Percentiles rank a stretch among this genome's conserved stretches.
Conservation (phyloP, 2,329 filamentous ascomycete genomes). For the Lachnellula arida region DNA sequence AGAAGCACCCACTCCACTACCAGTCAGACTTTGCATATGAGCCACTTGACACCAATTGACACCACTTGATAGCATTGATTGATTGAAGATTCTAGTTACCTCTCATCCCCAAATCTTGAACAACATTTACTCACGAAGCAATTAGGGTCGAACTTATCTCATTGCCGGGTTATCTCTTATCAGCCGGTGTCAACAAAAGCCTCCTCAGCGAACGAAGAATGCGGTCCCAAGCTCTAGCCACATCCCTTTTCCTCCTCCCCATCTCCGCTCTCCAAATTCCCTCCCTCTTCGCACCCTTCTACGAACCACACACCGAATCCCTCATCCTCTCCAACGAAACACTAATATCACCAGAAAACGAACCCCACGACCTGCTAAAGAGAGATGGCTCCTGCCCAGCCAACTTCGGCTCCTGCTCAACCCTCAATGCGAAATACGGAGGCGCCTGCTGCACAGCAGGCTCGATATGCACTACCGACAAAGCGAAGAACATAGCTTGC, state of each 20-base stretch:
- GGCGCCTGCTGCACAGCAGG: slow-evolving; percentile 31
- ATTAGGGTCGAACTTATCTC: not conserved
- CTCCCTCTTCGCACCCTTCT: slow-evolving; percentile 24
- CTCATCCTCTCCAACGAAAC: slow-evolving; percentile 21
- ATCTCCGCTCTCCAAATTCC: slow-evolving; percentile 24
- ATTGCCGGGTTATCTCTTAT: not conserved
- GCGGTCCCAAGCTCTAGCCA: slow-evolving; percentile 9
- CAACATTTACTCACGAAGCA: slow-evolving; percentile 2
- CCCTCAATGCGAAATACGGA: slow-evolving; percentile 21
- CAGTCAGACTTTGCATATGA: not conserved
- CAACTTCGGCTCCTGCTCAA: slow-evolving; percentile 31
- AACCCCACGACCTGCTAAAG: slow-evolving; percentile 23
- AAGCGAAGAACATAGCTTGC: slow-evolving; percentile 29
- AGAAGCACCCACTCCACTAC: not conserved
- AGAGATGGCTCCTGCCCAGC: slow-evolving; percentile 28
- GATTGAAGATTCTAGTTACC: slow-evolving; percentile 1
- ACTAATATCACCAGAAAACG: slow-evolving; percentile 4
- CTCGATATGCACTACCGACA: slow-evolving; percentile 29
- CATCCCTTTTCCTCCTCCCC: slow-evolving; percentile 17
- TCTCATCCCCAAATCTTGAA: not conserved
- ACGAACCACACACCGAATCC: slow-evolving; percentile 13
- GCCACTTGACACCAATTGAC: not conserved
- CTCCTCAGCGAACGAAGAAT: slow-evolving; percentile 11
- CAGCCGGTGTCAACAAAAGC: slow-evolving; percentile 9
- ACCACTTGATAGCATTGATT: too few relatives aligned